Conservation (phyloP, 345 rosid species). For the Linum lewisii region DNA sequence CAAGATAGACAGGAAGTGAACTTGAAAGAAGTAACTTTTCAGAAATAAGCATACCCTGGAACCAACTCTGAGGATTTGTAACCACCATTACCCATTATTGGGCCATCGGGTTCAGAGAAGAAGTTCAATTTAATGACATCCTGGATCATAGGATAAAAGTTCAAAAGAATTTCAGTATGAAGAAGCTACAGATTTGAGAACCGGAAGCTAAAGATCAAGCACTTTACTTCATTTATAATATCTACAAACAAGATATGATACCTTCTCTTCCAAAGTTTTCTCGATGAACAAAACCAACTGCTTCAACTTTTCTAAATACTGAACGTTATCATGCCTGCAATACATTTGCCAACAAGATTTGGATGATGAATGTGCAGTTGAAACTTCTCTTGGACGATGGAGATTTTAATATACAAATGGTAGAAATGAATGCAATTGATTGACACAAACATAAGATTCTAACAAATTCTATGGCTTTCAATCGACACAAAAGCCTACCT, state of each 20-base stretch:
- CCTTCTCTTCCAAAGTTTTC: conserved; percentile 77
- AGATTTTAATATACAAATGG: neutral
- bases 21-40: conserved; percentile 14
- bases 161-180: neutral
- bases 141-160: conserved; percentile 27
- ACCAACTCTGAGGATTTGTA: conserved; percentile 64
- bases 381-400: conserved; percentile 7
- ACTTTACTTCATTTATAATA: conserved; percentile 1
- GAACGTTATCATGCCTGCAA: conserved; percentile 89
- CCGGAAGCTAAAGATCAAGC: neutral
- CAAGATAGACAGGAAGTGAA: neutral
- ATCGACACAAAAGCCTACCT: conserved; percentile 34
- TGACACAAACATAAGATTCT: too few relatives aligned
- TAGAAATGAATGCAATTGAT: too few relatives aligned
- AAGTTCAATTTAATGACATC: conserved; percentile 58
- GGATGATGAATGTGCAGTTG: conserved; percentile 14
- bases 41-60: conserved; percentile 58
- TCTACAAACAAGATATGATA: conserved; percentile 15
- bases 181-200: conserved; percentile 1
- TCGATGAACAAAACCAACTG: conserved; percentile 78
- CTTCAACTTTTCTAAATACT: conserved; percentile 79
- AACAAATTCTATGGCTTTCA: neutral
- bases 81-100: conserved; percentile 79
- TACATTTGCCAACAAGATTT: conserved; percentile 19
- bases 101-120: conserved; percentile 93